Evolutionary conservation across 768 basidiomycete genomes (phyloP), one percentile per base, ranked within the genome.

Genomic region (Termitomyces sp.): DNA sequence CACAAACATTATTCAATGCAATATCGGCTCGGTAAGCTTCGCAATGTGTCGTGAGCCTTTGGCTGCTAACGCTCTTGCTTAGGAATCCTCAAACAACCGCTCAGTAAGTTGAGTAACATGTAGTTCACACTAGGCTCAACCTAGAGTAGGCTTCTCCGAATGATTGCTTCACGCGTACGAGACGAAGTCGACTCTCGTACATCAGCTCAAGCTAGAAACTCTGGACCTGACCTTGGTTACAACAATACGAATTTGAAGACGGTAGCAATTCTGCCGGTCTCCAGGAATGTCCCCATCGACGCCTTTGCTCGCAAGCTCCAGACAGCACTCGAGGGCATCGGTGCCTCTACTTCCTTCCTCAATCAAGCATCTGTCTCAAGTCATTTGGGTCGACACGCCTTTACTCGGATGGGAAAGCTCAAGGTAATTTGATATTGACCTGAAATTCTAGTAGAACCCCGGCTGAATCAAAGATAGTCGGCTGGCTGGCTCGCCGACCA

Each of bases 1-100:
- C 97, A 1, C 86, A 90, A 64, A 97, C 97, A 0, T 77, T 99
- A 10, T 99, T 98, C 77, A 98, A 98, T 68, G 97, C 97, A 0
- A 96, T 98, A 56, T 93, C 91, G 43, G 87, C 89, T 11, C 76
- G 90, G 88, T 88, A 57, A 59, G 80, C 34, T 10, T 22, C 12
- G 47, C 30, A 57, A 17, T 28, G 9, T 24, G 35, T 32, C 2
- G 38, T 47, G 24, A 21, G 32, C 26, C 26, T 37, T 44, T 26
- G 21, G 11, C 35, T 28, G 15, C 22, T 56, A 28, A 56, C 21
- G 9, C 21, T 19, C 44, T 46, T 3, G 26, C 40, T 5, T 45
- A 91, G 90, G 53, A 91, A 90, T 67, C 90, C 90, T 28, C 84
- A 87, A 65, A 90, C 88, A 3, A 92, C 90, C 28, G 88, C 90